These are phyloP conservation scores for Coemansia sp. DNA, from an alignment of 192 early-diverging fungal genomes.

Conservation along the genomic window DNA sequence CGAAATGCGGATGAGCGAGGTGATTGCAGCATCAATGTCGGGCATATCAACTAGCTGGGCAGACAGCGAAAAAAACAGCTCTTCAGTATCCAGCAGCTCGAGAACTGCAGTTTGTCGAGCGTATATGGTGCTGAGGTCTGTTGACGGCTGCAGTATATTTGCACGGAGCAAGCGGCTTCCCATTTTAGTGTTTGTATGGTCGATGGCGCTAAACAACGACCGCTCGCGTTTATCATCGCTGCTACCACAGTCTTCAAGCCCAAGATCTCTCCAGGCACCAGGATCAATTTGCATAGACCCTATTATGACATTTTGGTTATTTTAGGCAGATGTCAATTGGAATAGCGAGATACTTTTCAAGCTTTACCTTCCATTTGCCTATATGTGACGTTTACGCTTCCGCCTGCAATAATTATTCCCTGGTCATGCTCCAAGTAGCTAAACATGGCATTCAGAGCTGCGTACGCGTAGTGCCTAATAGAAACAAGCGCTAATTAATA, in stretches of 20 bases:
- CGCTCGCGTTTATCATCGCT: conserved; percentile 7
- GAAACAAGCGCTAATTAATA: not conserved
- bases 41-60: conserved; percentile 45
- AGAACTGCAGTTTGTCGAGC: conserved; percentile 33
- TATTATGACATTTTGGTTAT: conserved; percentile 2
- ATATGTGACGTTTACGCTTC: conserved; percentile 23
- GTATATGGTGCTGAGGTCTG: conserved; percentile 40
- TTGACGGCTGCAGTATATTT: conserved; percentile 74
- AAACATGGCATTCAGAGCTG: conserved; percentile 43
- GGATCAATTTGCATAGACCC: conserved; percentile 53
- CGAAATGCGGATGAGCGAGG: conserved; percentile 53
- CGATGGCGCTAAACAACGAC: conserved; percentile 31
- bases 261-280: conserved; percentile 42
- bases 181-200: conserved; percentile 38
- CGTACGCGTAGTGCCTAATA: conserved; percentile 41
- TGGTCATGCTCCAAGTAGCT: conserved; percentile 22
- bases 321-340: not conserved
- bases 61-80: conserved; percentile 54
- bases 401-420: conserved; percentile 13
- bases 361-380: conserved; percentile 40
- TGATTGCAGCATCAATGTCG: conserved; percentile 62
- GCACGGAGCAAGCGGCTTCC: conserved; percentile 66
- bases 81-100: conserved; percentile 50
- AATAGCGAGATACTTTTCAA: not conserved
- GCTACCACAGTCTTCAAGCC: conserved; percentile 10